These are phyloP conservation scores for Mimosa pudica DNA, from an alignment of 306 rosid genomes.

Conservation along the genomic window DNA sequence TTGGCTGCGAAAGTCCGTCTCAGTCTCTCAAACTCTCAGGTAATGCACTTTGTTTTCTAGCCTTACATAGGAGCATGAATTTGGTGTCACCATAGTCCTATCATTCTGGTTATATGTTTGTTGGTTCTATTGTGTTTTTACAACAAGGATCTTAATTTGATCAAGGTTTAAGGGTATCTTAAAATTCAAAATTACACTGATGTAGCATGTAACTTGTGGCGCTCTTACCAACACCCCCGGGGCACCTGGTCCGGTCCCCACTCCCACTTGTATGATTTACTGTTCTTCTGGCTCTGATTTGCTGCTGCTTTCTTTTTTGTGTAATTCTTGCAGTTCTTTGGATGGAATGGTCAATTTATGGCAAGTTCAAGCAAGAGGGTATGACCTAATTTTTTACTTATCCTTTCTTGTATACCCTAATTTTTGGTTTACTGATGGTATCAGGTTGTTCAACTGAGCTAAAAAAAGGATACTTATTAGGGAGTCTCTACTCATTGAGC, in stretches of 20 bases:
- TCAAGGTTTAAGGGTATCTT: not conserved
- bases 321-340: conserved; percentile 68
- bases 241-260: too few relatives aligned
- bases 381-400: conserved; percentile 28
- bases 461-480: not conserved
- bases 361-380: conserved; percentile 70
- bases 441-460: not conserved
- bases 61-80: not conserved
- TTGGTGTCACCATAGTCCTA: not conserved
- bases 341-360: conserved; percentile 83
- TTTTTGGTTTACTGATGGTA: conserved; percentile 5
- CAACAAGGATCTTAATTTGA: not conserved
- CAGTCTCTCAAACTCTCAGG: too few relatives aligned
- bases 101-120: not conserved
- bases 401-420: not conserved
- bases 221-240: not conserved
- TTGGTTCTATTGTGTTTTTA: not conserved
- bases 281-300: conserved; percentile 31
- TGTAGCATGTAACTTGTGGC: not conserved
- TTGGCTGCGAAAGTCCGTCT: not conserved
- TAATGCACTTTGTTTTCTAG: not conserved
- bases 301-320: conserved; percentile 30
- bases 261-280: conserved; percentile 11
- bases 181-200: not conserved
- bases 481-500: conserved; percentile 7